Conservation (phyloP, 768 basidiomycete species). For the Boletus reticuloceps region DNA sequence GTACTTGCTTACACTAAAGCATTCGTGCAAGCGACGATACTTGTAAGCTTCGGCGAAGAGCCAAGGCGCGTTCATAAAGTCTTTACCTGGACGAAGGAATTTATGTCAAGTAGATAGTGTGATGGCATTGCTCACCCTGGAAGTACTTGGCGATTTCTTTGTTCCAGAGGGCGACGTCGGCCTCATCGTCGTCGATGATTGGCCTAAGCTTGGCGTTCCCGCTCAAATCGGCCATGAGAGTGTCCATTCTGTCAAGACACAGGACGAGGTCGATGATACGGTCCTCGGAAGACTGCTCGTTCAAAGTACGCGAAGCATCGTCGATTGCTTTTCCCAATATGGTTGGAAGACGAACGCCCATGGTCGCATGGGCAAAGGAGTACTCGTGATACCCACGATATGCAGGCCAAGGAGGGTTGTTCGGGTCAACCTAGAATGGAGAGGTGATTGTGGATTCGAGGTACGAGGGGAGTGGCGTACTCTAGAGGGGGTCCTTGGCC, state of each 20-base stretch:
- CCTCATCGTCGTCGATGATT: conserved; percentile 88
- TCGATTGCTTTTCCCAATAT: conserved; percentile 96
- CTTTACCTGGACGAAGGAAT: conserved; percentile 52
- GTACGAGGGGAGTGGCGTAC: conserved; percentile 30
- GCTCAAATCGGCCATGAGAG: conserved; percentile 84
- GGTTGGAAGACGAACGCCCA: conserved; percentile 94
- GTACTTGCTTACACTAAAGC: conserved; percentile 87
- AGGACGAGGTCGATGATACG: conserved; percentile 77
- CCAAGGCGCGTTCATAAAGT: conserved; percentile 97
- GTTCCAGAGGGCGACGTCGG: conserved; percentile 94
- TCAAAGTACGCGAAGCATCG: conserved; percentile 84
- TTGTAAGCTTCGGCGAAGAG: conserved; percentile 95
- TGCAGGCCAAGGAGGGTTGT: conserved; percentile 82
- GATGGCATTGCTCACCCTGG: conserved; percentile 52
- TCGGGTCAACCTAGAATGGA: conserved; percentile 61
- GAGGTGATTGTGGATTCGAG: background rate
- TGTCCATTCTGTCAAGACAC: conserved; percentile 88
- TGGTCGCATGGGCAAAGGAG: conserved; percentile 88
- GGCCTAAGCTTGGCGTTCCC: conserved; percentile 81
- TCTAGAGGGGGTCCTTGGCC: conserved; percentile 73
- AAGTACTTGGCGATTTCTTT: conserved; percentile 96
- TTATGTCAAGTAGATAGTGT: background rate
- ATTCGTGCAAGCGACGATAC: conserved; percentile 87
- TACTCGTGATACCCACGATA: conserved; percentile 81
- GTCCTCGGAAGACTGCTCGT: conserved; percentile 82